Base-by-base conservation (phyloP, 2,329 filamentous ascomycete species). In the Leptographium galeiforme region DNA sequence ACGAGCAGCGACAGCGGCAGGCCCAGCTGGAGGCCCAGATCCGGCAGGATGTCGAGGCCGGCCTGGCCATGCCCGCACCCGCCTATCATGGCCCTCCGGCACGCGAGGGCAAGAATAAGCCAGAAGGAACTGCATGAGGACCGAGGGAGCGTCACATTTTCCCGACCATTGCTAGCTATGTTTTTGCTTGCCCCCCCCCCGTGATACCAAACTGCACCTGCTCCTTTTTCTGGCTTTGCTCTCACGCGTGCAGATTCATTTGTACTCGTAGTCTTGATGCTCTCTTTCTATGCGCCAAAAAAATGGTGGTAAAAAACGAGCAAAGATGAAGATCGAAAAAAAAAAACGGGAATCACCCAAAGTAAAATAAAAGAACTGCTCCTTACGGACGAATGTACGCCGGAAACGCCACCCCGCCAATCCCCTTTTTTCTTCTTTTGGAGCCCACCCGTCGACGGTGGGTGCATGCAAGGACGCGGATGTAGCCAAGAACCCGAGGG, bases 41-140 rank as follows among this genome's bases (percentile, higher is more conserved):
- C 16, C 60, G 64, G 56, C 67, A 70, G 57, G 71, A 70, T 41
- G 76, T 79, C 16, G 74, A 77, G 51, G 67, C 64, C 25, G 73
- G 70, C 3, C 60, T 79, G 59, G 66, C 68, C 54, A 65, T 69
- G 61, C 76, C 76, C 25, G 66, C 67, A n/a, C 69, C 64, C 63
- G 71, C 68, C 2, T 74, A 76, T 57, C 62, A 63, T 40, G 48
- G 33, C 10, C 13, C 12, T 1, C 38, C 39, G 30, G 25, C n/a
- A 7, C 39, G 40, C 7, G n/a, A 44, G 2, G 38, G 49, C 5
- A 25, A 44, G 13, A 51, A 30, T 16, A 19, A 16, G 16, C 40
- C 32, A 14, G 47, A 16, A 13, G 16, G 10, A 4, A 32, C 5
- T 11, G 16, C 8, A 18, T 36, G 45, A 47, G 25, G 25, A 32